A percentile compares a stretch with the other conserved stretches of the same genome.
Conservation (phyloP, 768 basidiomycete genomes). For the Podaxis sp. region DNA sequence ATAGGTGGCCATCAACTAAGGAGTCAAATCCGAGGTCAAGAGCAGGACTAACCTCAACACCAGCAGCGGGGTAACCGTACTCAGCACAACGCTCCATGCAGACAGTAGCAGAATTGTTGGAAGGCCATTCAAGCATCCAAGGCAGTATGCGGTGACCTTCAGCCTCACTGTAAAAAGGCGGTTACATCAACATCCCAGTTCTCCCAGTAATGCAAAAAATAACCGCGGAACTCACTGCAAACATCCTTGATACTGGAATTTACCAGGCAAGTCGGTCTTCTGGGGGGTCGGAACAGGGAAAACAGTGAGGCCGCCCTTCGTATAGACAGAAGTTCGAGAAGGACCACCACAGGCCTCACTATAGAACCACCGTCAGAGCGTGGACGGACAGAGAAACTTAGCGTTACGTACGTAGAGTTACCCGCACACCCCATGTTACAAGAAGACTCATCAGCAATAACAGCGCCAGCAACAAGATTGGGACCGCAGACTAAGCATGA, state of each 20-base stretch:
- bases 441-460: constrained; percentile 40
- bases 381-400: background rate
- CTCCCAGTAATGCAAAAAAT: background rate
- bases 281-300: constrained; percentile 60
- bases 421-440: constrained; percentile 81
- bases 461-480: constrained; percentile 60
- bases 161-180: constrained; percentile 43
- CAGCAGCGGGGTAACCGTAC: constrained; percentile 72
- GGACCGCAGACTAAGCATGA: constrained; percentile 64
- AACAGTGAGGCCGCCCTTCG: constrained; percentile 47
- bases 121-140: constrained; percentile 55
- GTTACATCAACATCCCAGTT: background rate
- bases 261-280: constrained; percentile 57
- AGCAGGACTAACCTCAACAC: constrained; percentile 45
- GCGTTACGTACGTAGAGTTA: constrained; percentile 52
- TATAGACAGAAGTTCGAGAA: constrained; percentile 71
- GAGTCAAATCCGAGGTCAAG: background rate
- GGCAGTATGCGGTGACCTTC: constrained; percentile 50
- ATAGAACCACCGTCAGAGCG: constrained; percentile 3
- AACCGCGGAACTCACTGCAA: constrained; percentile 44
- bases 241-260: constrained; percentile 69
- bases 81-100: constrained; percentile 70
- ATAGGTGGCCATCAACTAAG: background rate
- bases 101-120: constrained; percentile 61
- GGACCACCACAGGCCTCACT: constrained; percentile 75